These are phyloP conservation scores for Bimuria novae-zelandiae DNA, from an alignment of 2,329 filamentous ascomycete species.

Conservation along the genomic window DNA sequence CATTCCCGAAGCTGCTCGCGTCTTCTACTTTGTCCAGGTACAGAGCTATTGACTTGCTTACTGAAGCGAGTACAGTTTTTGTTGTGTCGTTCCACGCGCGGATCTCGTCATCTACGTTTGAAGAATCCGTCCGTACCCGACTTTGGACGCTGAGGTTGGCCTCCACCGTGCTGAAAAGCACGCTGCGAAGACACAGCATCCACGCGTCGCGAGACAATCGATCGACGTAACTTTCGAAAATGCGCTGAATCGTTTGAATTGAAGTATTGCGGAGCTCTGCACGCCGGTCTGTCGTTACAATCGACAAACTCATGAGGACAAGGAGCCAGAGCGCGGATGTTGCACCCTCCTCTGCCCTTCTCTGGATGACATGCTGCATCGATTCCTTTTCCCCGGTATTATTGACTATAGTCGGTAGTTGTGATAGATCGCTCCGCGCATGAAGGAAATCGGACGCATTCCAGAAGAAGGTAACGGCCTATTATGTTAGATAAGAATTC, in stretches of 20 bases:
- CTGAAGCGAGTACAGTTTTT: conserved; percentile 42
- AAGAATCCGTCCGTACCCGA: conserved; percentile 17
- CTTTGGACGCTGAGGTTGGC: conserved; percentile 56
- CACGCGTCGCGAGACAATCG: conserved; percentile 77
- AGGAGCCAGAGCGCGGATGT: conserved; percentile 79
- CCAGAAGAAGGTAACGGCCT: conserved; percentile 96
- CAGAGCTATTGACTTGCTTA: conserved; percentile 66
- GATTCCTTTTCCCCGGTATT: conserved; percentile 51
- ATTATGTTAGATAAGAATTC: conserved; percentile 11
- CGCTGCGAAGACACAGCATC: conserved; percentile 79
- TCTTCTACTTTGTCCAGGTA: conserved; percentile 75
- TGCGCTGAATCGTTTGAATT: conserved; percentile 86
- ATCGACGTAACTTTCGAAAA: conserved; percentile 89
- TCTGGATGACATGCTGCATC: conserved; percentile 62
- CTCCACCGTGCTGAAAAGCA: conserved; percentile 77
- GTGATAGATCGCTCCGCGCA: conserved; percentile 49
- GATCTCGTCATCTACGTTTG: conserved; percentile 25
- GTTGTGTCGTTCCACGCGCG: conserved; percentile 48
- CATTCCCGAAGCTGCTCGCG: conserved; percentile 67
- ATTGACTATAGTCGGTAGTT: conserved; percentile 33
- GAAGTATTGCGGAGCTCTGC: conserved; percentile 83
- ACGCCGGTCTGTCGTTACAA: conserved; percentile 71
- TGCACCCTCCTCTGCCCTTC: conserved; percentile 63
- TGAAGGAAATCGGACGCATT: conserved; percentile 87
- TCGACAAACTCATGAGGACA: conserved; percentile 70